Percentiles rank a stretch among this genome's conserved stretches.
These are phyloP conservation scores for Podochytrium sp. DNA, from an alignment of 192 early-diverging fungal genomes.

Conservation along the genomic window DNA sequence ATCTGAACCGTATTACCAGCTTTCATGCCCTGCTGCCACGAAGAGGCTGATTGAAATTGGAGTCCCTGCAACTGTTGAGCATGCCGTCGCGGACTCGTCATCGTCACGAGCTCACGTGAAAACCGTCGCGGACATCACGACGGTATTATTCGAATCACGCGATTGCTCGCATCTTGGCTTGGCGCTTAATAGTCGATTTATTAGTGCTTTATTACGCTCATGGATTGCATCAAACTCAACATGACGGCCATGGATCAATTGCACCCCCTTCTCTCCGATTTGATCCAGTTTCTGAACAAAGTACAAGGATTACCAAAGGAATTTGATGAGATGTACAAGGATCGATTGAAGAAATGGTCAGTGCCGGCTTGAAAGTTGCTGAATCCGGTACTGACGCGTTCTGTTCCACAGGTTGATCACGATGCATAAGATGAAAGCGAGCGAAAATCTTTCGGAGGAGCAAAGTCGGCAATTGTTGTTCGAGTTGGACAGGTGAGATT, in stretches of 20 bases:
- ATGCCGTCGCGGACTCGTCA: slow-evolving; percentile 58
- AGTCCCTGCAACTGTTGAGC: slow-evolving; percentile 94
- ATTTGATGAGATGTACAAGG: slow-evolving; percentile 71
- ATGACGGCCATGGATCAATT: slow-evolving; percentile 87
- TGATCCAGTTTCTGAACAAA: slow-evolving; percentile 88
- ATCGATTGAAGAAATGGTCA: slow-evolving; percentile 82
- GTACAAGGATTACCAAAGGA: slow-evolving; percentile 73
- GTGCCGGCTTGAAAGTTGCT: too few species aligned
- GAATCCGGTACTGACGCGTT: not conserved
- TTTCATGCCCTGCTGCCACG: slow-evolving; percentile 84
- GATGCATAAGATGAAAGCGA: slow-evolving; percentile 91
- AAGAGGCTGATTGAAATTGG: slow-evolving; percentile 88
- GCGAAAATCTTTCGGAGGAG: slow-evolving; percentile 80
- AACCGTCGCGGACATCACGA: slow-evolving; percentile 76
- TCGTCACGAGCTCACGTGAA: slow-evolving; percentile 56
- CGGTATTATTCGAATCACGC: slow-evolving; percentile 22
- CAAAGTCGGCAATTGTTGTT: slow-evolving; percentile 91
- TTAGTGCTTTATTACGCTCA: slow-evolving; percentile 87
- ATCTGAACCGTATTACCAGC: too few species aligned
- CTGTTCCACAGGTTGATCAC: slow-evolving; percentile 66
- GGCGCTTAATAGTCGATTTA: not conserved
- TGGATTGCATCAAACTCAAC: slow-evolving; percentile 87
- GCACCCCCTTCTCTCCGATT: slow-evolving; percentile 83
- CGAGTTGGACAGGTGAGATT: slow-evolving; percentile 74
- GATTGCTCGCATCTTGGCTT: not conserved